A percentile compares a stretch with the other conserved stretches of the same genome.
Evolutionary conservation across 768 basidiomycete genomes (phyloP).

Genomic region (Tricholoma furcatifolium): DNA sequence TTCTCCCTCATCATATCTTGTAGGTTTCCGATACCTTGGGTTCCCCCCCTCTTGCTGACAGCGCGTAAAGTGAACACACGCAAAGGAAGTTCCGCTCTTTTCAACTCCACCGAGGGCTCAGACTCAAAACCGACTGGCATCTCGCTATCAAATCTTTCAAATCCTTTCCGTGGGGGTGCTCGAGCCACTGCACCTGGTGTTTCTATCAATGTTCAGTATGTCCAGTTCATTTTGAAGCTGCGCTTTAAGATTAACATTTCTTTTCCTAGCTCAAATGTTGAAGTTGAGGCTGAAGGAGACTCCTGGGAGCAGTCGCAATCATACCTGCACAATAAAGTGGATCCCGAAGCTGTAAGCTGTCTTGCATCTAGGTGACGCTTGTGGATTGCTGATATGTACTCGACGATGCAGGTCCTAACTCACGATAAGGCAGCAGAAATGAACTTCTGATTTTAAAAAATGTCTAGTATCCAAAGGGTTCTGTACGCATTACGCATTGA

Average conservation of each 20-base stretch:
- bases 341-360: background rate
- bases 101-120: background rate
- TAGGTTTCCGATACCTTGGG: background rate
- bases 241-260: too few species aligned
- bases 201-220: background rate
- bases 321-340: background rate
- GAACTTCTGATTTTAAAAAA: too few species aligned
- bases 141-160: background rate
- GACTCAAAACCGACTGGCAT: background rate
- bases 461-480: too few species aligned
- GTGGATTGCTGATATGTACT: background rate
- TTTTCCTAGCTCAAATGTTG: background rate
- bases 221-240: background rate
- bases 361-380: background rate
- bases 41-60: background rate
- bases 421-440: too few species aligned
- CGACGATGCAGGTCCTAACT: background rate
- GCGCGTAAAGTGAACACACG: background rate
- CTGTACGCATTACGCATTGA: too few species aligned
- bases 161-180: background rate
- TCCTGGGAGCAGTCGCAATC: conserved; percentile 1
- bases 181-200: background rate
- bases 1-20: conserved; percentile 2
- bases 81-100: background rate
- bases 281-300: background rate